Conservation (phyloP, 257 asterid species). For the Solanum rostratum region DNA sequence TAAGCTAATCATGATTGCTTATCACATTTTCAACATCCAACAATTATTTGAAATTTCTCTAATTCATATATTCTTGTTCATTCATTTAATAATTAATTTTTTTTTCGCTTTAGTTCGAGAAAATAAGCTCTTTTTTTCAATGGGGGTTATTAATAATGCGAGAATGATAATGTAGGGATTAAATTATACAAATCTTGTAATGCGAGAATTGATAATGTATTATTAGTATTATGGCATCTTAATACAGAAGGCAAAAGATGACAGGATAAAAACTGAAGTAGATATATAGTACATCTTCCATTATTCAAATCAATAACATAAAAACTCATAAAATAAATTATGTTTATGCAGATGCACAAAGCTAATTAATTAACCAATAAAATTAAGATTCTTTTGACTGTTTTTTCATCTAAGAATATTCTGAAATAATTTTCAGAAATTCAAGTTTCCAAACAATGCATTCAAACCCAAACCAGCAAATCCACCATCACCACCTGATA, state of each 20-base stretch:
- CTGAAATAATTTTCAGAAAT: neutral
- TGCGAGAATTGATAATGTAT: neutral
- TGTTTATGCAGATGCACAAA: neutral
- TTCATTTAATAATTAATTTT: too few species aligned
- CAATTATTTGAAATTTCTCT: too few species aligned
- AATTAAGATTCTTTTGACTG: neutral
- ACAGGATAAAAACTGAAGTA: too few species aligned
- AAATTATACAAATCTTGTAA: neutral
- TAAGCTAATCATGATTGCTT: too few species aligned
- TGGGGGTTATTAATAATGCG: neutral
- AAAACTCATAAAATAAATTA: too few species aligned
- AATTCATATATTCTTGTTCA: neutral
- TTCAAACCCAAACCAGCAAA: neutral
- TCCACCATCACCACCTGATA: too few species aligned
- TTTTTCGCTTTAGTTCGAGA: too few species aligned
- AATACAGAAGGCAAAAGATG: too few species aligned
- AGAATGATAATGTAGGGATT: too few species aligned
- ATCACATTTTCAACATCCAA: too few species aligned
- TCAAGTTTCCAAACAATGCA: constrained; percentile 3
- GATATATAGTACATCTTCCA: neutral
- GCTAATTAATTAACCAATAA: neutral
- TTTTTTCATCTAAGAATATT: neutral
- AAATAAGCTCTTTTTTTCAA: too few species aligned
- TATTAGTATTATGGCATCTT: neutral
- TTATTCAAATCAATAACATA: too few species aligned